Evolutionary conservation across 768 basidiomycete genomes (phyloP).

Genomic region (Clitopilus hobsonii): DNA sequence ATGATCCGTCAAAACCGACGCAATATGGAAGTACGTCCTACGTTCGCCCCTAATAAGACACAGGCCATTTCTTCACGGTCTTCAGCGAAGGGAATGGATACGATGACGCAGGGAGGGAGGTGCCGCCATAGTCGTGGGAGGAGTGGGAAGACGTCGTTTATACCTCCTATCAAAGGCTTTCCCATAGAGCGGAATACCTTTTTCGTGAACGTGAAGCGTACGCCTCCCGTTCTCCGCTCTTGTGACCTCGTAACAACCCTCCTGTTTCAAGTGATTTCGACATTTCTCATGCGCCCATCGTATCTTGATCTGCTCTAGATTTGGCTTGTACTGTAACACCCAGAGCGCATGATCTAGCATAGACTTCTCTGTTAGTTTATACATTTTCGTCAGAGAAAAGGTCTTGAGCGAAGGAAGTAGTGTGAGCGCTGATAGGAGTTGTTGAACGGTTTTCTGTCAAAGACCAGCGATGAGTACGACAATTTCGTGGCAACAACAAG

Average conservation of each 20-base stretch:
- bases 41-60: too few relatives aligned
- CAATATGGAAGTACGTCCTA: too few relatives aligned
- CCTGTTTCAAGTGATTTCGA: slow-evolving; percentile 45
- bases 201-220: slow-evolving; percentile 28
- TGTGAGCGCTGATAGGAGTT: slow-evolving; percentile 31
- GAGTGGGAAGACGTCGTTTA: background rate
- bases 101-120: background rate
- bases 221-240: slow-evolving; percentile 17
- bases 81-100: background rate
- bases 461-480: background rate
- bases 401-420: slow-evolving; percentile 35
- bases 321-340: slow-evolving; percentile 27
- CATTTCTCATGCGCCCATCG: slow-evolving; percentile 45
- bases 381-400: slow-evolving; percentile 46
- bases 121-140: background rate
- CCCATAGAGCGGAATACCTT: slow-evolving; percentile 38
- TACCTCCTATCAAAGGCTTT: slow-evolving; percentile 28
- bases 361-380: slow-evolving; percentile 39
- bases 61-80: background rate
- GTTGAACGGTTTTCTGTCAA: slow-evolving; percentile 33
- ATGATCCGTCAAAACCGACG: too few relatives aligned
- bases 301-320: slow-evolving; percentile 37
- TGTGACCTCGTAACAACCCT: slow-evolving; percentile 36
- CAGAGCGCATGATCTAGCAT: slow-evolving; percentile 39
- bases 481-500: background rate